Base-by-base conservation (phyloP, 2,329 filamentous ascomycete species). In the Coniella lustricola region DNA sequence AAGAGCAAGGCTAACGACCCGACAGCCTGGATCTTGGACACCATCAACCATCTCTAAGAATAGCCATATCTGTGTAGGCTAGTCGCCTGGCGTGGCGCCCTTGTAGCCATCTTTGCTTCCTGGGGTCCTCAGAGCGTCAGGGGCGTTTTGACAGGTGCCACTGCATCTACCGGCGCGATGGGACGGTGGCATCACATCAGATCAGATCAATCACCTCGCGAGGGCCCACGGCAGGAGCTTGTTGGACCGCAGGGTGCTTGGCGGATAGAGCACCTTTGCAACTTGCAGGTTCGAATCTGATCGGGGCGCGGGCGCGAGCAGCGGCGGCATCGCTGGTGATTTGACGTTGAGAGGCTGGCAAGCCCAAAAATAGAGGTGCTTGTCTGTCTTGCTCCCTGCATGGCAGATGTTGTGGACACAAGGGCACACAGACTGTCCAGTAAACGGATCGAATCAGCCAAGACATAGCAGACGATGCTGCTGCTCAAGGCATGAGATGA, bases 261-360 rank as follows among this genome's bases (percentile, higher is more conserved):
- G n/a, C n/a, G n/a, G n/a, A n/a, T n/a, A n/a, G n/a, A n/a, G n/a
- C n/a, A n/a, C n/a, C n/a, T n/a, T n/a, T n/a, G n/a, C n/a, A n/a
- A 52, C 25, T 31, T 48, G 50, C 50, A 52, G 44, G 16, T 44
- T 22, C 21, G 42, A 36, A 52, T 50, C 50, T 32, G 29, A 39
- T 39, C 16, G 41, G 34, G 42, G 21, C 39, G 39, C n/a, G n/a
- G n/a, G n/a, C n/a, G n/a, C n/a, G 25, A 37, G 31, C 21, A 35
- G 41, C 25, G 25, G 25, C 25, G 36, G 48, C 43, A 25, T 25
- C 12, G 38, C 16, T 7, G 43, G 29, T 34, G 47, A 50, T 14
- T 21, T 14, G 44, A 39, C 43, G 9, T n/a, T n/a, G n/a, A n/a
- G n/a, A n/a, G n/a, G n/a, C n/a, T n/a, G 18, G 25, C 5, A 13